Percentiles rank a stretch among this genome's conserved stretches.
Conservation (phyloP, 352 stramenopile genomes). For the Thraustochytrium striatum region DNA sequence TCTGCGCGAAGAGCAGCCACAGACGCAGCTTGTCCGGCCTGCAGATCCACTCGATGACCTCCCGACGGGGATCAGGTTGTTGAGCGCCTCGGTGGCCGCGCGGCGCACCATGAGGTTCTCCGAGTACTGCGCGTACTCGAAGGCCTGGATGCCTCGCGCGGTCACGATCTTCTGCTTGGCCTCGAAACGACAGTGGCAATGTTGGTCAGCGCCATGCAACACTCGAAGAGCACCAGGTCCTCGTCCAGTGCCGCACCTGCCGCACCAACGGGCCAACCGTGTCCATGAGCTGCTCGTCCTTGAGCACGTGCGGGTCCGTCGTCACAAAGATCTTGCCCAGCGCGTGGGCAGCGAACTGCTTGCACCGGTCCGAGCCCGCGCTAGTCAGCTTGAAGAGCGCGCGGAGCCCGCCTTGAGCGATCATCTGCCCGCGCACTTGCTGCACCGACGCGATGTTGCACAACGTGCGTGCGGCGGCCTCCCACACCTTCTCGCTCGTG, state of each 20-base stretch:
- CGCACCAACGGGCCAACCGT: conserved; percentile 61
- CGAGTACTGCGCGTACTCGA: conserved; percentile 86
- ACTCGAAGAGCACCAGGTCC: conserved; percentile 79
- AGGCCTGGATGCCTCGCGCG: conserved; percentile 58
- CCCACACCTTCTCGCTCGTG: conserved; percentile 54
- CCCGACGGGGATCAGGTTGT: conserved; percentile 88
- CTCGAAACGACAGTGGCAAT: conserved; percentile 83
- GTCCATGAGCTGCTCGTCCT: conserved; percentile 64
- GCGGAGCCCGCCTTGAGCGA: conserved; percentile 11
- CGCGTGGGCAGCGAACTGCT: conserved; percentile 77
- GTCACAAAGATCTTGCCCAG: conserved; percentile 93
- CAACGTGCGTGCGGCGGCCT: conserved; percentile 9
- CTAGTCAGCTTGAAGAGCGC: conserved; percentile 58
- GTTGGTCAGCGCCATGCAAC: conserved; percentile 95
- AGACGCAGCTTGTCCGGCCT: conserved; percentile 53
- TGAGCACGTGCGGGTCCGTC: conserved; percentile 86
- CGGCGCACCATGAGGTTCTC: conserved; percentile 92
- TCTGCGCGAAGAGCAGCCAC: conserved; percentile 55
- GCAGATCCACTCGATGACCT: conserved; percentile 83
- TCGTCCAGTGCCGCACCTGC: conserved; percentile 76
- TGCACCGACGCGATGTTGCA: conserved; percentile 59
- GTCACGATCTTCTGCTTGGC: conserved; percentile 81
- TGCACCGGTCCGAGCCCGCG: conserved; percentile 71
- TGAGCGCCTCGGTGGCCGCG: conserved; percentile 90
- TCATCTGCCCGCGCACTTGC: conserved; percentile 59